Base-by-base conservation (phyloP, 2,329 filamentous ascomycete genomes). In the Diatrype stigma region DNA sequence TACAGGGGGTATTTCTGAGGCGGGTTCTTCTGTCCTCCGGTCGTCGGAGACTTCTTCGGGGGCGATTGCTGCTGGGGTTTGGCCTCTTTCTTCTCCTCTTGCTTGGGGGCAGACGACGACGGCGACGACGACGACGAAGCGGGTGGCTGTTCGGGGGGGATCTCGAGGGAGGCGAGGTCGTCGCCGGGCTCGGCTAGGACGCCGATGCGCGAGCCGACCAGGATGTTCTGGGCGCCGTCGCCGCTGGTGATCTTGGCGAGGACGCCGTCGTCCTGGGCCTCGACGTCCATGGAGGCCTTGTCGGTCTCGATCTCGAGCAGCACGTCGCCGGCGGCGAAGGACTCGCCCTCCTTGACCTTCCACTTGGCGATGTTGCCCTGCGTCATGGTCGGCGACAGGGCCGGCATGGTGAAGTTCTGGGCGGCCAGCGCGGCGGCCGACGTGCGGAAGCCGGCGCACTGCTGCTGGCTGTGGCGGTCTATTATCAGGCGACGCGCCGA, bases 281-380 rank as follows among this genome's bases (percentile, higher is more conserved):
- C 91, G 23, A 96, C 90, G 62, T 96, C 91, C 90, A 96, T 96
- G 51, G 89, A 89, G 50, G 90, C 90, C 78, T 96, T 96, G 72
- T 96, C 90, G 52, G 90, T 96, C 75, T 96, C 90, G 67, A 96
- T 94, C 73, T 96, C 90, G 53, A 96, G 83, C 47, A 96, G 79
- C 30, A 96, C 89, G 69, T 96, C 90, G 60, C 90, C 90, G 51
- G 90, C 87, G 46, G 81, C 77, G 70, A 90, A 96, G 47, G 82
- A 79, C 60, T 94, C 89, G 67, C 90, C 90, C 74, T 95, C 90
- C 71, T 93, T 93, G 63, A 95, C 80, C 70, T 85, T 87, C 90
- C 90, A 96, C 55, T 73, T 82, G 45, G 88, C 81, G 64, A 96
- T 95, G 71, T 90, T 94, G 55, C 90, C 90, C 72, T 96, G 90